These are phyloP conservation scores for Salix caprea DNA, from an alignment of 345 rosid genomes.

Conservation along the genomic window DNA sequence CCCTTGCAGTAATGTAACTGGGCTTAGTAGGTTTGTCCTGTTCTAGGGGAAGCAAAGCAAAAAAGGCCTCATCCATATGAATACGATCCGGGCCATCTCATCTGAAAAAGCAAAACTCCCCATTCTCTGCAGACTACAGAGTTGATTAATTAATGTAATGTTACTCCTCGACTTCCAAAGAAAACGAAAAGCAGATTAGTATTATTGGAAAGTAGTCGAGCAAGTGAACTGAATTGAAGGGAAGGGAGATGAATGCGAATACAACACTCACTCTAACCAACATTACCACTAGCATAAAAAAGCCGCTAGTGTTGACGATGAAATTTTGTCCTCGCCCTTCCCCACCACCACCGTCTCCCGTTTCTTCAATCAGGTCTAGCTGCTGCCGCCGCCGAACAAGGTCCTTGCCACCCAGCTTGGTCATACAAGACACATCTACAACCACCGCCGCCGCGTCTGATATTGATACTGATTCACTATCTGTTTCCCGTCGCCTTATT, in stretches of 20 bases:
- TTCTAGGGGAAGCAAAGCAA: background rate
- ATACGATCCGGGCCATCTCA: background rate
- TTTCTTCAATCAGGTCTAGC: background rate
- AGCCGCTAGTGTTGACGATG: background rate
- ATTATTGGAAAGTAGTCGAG: background rate
- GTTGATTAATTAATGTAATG: too few species aligned
- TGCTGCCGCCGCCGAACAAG: background rate
- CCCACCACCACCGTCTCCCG: background rate
- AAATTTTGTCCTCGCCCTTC: background rate
- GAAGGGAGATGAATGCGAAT: background rate
- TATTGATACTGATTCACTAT: background rate
- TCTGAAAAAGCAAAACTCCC: too few species aligned
- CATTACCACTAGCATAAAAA: background rate
- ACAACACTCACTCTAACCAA: background rate
- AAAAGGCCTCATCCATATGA: slow-evolving; percentile 7
- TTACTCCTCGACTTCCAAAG: background rate
- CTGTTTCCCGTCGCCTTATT: slow-evolving; percentile 72
- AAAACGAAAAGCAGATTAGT: background rate
- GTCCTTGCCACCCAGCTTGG: background rate
- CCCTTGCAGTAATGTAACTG: background rate
- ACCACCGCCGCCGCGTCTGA: background rate
- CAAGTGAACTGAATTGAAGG: background rate
- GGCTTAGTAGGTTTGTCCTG: background rate
- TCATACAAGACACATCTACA: background rate
- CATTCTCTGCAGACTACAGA: background rate